A percentile compares a stretch with the other conserved stretches of the same genome.
These are phyloP conservation scores for Hortaea sp. DNA, from an alignment of 2,329 filamentous ascomycete species.

Conservation along the genomic window DNA sequence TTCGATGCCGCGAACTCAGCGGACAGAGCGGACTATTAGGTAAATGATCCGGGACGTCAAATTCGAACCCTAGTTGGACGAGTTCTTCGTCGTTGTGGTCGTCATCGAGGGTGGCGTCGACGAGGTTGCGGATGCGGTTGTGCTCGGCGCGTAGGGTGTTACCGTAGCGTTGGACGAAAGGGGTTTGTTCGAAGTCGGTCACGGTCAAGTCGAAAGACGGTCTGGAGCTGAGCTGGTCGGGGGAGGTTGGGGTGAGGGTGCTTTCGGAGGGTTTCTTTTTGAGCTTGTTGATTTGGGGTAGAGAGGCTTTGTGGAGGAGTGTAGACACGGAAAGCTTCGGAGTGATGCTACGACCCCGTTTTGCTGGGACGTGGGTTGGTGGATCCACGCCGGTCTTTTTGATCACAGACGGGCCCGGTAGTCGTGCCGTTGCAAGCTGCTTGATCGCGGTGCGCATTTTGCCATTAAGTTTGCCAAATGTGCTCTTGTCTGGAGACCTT, in stretches of 20 bases:
- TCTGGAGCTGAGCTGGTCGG: conserved; percentile 4
- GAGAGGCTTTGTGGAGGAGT: conserved; percentile 6
- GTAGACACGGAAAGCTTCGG: conserved; percentile 20
- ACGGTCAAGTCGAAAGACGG: conserved; percentile 7
- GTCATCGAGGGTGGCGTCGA: conserved; percentile 16
- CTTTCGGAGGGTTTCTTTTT: conserved; percentile 4
- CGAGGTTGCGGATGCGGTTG: conserved; percentile 14
- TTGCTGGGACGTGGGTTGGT: no score
- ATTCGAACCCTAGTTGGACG: conserved; percentile 20
- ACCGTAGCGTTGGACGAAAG: conserved; percentile 21
- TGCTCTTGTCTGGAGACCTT: no score
- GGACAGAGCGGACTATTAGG: conserved; percentile 35
- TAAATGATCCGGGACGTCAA: conserved; percentile 34
- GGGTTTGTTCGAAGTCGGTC: conserved; percentile 22
- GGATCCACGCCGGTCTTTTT: no score
- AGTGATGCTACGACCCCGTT: not conserved
- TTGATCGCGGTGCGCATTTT: not conserved
- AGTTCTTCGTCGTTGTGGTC: conserved; percentile 12
- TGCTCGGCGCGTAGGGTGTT: conserved; percentile 16
- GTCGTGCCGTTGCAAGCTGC: not conserved
- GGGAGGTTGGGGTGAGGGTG: not conserved
- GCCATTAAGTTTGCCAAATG: not conserved
- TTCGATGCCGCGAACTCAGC: conserved; percentile 26
- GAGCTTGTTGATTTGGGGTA: conserved; percentile 4
- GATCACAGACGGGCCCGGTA: not conserved